These are phyloP conservation scores for Durio zibethinus DNA, from an alignment of 345 rosid species.

Conservation along the genomic window DNA sequence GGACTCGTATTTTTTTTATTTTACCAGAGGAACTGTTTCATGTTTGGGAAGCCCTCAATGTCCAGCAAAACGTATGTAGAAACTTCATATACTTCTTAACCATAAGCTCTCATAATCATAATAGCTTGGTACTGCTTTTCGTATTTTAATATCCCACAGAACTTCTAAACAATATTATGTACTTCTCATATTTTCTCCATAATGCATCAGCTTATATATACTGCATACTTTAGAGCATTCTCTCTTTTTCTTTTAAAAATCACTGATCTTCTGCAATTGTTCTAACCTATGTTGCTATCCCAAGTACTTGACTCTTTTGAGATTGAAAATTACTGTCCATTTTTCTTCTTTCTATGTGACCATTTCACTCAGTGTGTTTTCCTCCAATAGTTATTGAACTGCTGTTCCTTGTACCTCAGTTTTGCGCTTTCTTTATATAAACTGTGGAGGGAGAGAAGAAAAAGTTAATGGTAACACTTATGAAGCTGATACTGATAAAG, in stretches of 20 bases:
- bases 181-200: too few relatives aligned
- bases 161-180: too few relatives aligned
- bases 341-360: too few relatives aligned
- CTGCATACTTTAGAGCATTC: too few relatives aligned
- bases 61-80: neutral
- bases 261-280: too few relatives aligned
- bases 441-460: constrained; percentile 43
- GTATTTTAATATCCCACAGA: neutral
- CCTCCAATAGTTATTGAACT: neutral
- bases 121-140: neutral
- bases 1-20: constrained; percentile 3
- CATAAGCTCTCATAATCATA: neutral
- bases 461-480: constrained; percentile 18
- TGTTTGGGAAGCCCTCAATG: constrained; percentile 9
- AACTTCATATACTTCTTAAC: neutral
- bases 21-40: constrained; percentile 15
- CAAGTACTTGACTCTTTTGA: too few relatives aligned
- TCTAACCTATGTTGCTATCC: too few relatives aligned
- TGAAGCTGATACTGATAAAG: constrained; percentile 29
- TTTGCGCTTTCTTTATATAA: constrained; percentile 25
- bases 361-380: neutral
- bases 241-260: too few relatives aligned
- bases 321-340: too few relatives aligned
- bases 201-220: too few relatives aligned
- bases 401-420: constrained; percentile 21